Base-by-base conservation (phyloP, 2,329 filamentous ascomycete genomes). In the Cadophora gregata region DNA sequence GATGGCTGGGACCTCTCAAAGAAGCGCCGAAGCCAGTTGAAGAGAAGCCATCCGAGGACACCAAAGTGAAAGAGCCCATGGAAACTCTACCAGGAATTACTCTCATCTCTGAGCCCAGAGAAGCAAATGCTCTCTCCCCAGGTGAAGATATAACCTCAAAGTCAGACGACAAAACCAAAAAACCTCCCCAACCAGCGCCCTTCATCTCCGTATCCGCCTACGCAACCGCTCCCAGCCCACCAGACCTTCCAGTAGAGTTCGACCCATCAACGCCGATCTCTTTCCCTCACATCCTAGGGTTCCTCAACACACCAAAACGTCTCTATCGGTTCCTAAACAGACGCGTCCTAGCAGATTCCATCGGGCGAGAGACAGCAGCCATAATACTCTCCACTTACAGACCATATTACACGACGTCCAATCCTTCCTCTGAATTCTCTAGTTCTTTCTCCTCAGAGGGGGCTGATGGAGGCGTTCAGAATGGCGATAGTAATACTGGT, bases 281-380 rank as follows among this genome's bases (percentile, higher is more conserved):
- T 50, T 92, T 97, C 78, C 95, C 95, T 0, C 95, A 98, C 78
- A 86, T 97, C 66, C 90, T 99, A 33, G 96, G 96, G 67, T 97
- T 99, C 83, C 82, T 92, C 69, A 95, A 96, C 81, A 97, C 95
- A 2, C 92, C 93, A 0, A 91, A 89, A 71, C 90, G 96, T 67
- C 84, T 98, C 68, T 91, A 91, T 76, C 91, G 96, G 71, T 99
- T 94, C 84, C 83, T 99, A 68, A 97, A 90, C 78, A 90, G 90
- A 68, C 90, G 96, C 63, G 81, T 87, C 69, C 84, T 97, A n/a
- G 95, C 95, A 70, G 95, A 99, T 76, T 85, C 90, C 55, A 89
- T 97, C 67, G 96, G 96, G 61, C 90, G 92, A 50, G 89, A 97
- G 70, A 93, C 96, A 21, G 95, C 95, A 0, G 91, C 93, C 42